Conservation (phyloP, 495 filamentous ascomycete species). For the Talaromyces adpressus region DNA sequence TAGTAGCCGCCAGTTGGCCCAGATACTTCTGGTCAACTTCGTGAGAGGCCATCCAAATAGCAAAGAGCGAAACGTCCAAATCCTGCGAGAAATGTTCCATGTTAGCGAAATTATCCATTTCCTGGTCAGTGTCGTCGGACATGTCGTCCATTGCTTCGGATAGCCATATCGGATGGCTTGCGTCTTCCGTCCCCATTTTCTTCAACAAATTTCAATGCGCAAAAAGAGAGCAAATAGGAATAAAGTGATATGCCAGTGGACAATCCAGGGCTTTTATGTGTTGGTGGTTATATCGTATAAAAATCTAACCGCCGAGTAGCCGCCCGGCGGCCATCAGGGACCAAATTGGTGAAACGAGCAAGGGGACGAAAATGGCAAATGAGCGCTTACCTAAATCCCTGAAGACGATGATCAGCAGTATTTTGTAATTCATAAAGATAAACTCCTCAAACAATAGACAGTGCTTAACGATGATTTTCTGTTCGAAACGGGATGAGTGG, state of each 20-base stretch:
- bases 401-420: background rate
- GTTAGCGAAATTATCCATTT: conserved; percentile 11
- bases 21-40: conserved; percentile 97
- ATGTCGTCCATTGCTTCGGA: background rate
- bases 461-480: background rate
- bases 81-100: conserved; percentile 8
- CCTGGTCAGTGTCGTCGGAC: background rate
- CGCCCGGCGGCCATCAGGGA: conserved; percentile 4
- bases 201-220: background rate
- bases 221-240: conserved; percentile 1
- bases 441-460: background rate
- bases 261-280: background rate
- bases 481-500: background rate
- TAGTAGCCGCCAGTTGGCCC: conserved; percentile 72
- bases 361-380: conserved; percentile 5
- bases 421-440: conserved; percentile 5
- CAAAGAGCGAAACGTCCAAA: conserved; percentile 19
- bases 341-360: conserved; percentile 3
- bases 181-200: conserved; percentile 2
- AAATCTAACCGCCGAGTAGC: conserved; percentile 7
- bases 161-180: conserved; percentile 7
- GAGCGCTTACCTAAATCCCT: conserved; percentile 9
- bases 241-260: background rate
- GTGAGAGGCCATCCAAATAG: conserved; percentile 79
- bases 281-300: background rate